phyloP scores from a whole-genome alignment of 768 basidiomycete species.

The Boletus subparvulus region DNA sequence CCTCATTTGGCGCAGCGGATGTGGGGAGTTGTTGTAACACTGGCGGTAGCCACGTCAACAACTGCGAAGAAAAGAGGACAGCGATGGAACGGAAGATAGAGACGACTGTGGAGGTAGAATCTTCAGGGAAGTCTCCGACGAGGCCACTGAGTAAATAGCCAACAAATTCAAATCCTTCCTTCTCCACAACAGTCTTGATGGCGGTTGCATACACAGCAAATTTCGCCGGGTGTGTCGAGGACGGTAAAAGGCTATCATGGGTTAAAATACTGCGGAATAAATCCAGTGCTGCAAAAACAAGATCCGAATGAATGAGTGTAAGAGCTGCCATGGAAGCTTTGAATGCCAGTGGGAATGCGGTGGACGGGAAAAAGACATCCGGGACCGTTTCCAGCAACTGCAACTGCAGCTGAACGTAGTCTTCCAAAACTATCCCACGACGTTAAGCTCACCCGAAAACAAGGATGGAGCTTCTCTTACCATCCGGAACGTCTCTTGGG shows the following conservation, averaged over 20 bases:
- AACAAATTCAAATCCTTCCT: constrained; percentile 72
- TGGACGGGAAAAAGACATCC: constrained; percentile 74
- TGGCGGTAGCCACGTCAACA: constrained; percentile 70
- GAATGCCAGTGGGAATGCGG: constrained; percentile 76
- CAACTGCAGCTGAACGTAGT: constrained; percentile 81
- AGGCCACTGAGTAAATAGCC: constrained; percentile 73
- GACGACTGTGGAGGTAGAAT: constrained; percentile 68
- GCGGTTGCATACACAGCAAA: constrained; percentile 59
- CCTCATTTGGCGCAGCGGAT: constrained; percentile 55
- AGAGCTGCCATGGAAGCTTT: constrained; percentile 74
- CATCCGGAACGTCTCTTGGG: constrained; percentile 81
- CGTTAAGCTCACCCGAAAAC: constrained; percentile 2
- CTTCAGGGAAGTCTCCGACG: constrained; percentile 86
- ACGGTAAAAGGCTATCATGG: constrained; percentile 65
- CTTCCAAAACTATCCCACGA: constrained; percentile 76
- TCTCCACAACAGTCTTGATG: constrained; percentile 60
- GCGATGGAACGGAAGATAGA: constrained; percentile 74
- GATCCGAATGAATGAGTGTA: constrained; percentile 78
- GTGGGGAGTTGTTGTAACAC: constrained; percentile 71
- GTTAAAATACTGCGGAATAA: constrained; percentile 72
- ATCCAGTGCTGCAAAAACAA: constrained; percentile 80
- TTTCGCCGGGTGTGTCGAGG: constrained; percentile 53
- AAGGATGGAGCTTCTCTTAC: constrained; percentile 47
- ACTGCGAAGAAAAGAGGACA: constrained; percentile 62
- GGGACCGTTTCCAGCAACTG: constrained; percentile 68